Base-by-base conservation (phyloP, 73 alveolate species). In the Symbiodinium pilosum region DNA sequence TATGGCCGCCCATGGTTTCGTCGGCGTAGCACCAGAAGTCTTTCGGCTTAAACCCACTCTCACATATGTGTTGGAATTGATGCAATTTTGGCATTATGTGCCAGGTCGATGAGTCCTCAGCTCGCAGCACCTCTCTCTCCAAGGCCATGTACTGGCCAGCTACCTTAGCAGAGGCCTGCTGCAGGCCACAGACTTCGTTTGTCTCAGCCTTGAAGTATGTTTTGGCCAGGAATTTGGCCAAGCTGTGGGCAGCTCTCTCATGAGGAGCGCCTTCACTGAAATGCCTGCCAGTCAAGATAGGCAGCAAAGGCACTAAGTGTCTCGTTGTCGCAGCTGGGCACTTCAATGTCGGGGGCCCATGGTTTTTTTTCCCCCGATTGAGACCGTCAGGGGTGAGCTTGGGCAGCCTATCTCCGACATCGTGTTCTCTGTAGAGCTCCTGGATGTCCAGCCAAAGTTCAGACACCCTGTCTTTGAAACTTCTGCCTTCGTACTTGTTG, bases 61-160 rank as follows among this genome's bases (percentile, higher is more conserved):
- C 96, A 44, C 64, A 43, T 11, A 89, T 28, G 51, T 89, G 96
- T 30, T 34, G 42, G 32, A 89, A 43, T 44, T 42, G 32, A 30
- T 64, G 96, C 21, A 89, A n/a, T 52, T 89, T 89, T 43, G 96
- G 93, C 21, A 11, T 84, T 30, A 36, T 32, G 20, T 41, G n/a
- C 93, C 93, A 84, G 4, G 93, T 43, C 11, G 28, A 43, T 4
- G 32, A 28, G 47, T 84, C 93, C 28, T 56, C 75, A 0, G 6
- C 36, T 7, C 26, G 75, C 75, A 56, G 26, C 18, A 44, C 64
- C 14, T 21, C 85, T 6, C 24, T 26, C 39, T 87, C 95, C 51
- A 89, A 32, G 16, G 87, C 96, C 96, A 89, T 7, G 14, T 69
- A 89, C 75, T 89, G 96, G 87, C 77, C n/a, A 8, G n/a, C 43